These are phyloP conservation scores for Eimeria maxima DNA, from an alignment of 169 alveolate genomes.

Conservation along the genomic window DNA sequence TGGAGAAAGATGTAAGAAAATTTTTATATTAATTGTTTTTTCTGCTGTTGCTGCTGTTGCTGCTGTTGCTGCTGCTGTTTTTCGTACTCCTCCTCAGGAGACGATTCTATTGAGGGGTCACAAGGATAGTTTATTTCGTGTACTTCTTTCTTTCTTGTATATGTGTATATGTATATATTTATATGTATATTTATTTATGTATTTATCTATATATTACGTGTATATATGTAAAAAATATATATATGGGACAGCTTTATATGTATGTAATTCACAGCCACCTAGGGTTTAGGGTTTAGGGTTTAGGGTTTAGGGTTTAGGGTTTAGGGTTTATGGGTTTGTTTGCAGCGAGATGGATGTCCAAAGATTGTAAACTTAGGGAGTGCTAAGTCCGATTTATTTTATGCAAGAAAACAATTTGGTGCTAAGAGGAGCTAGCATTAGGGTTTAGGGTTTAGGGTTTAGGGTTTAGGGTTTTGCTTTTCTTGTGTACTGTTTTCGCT, in stretches of 20 bases:
- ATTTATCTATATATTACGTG: too few species aligned
- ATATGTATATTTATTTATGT: background rate
- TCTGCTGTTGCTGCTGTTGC: too few species aligned
- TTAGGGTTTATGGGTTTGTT: background rate
- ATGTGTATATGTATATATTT: background rate
- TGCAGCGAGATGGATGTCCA: constrained; percentile 99
- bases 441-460: background rate
- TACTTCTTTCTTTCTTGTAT: too few species aligned
- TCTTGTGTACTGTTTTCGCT: background rate
- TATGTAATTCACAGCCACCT: too few species aligned
- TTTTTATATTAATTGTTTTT: background rate
- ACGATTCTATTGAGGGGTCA: too few species aligned
- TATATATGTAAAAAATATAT: too few species aligned
- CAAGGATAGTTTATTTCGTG: too few species aligned
- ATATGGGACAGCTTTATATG: too few species aligned
- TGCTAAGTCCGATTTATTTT: constrained; percentile 98
- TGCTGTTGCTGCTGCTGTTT: too few species aligned
- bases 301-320: background rate
- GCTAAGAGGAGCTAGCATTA: constrained; percentile 84
- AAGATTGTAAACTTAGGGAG: constrained; percentile 98
- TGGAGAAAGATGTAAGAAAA: constrained; percentile 98
- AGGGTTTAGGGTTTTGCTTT: background rate
- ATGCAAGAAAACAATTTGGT: constrained; percentile 97
- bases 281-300: background rate
- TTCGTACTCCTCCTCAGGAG: too few species aligned